A percentile compares a stretch with the other conserved stretches of the same genome.
phyloP scores from a whole-genome alignment of 2,329 filamentous ascomycete species.

The Aspergillus viridinutans region DNA sequence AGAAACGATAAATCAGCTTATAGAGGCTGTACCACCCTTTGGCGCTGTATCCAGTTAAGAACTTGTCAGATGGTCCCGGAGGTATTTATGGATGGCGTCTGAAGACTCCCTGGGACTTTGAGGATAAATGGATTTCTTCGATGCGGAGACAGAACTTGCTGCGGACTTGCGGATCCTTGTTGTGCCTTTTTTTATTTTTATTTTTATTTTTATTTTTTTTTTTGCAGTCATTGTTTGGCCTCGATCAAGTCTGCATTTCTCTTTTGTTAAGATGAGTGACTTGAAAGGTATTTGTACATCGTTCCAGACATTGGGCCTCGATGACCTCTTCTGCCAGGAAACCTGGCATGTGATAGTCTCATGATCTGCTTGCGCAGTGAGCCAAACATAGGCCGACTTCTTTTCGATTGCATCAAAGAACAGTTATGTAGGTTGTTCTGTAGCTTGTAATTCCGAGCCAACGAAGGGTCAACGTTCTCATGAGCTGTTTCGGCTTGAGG shows the following conservation, averaged over 20 bases:
- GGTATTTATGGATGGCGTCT: background rate
- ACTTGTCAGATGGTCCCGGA: background rate
- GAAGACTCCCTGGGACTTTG: background rate
- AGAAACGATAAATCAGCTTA: background rate
- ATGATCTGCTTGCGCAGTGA: background rate
- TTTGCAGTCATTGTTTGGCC: too few relatives aligned
- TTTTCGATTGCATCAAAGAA: background rate
- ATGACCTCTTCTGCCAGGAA: too few relatives aligned
- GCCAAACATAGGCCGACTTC: background rate
- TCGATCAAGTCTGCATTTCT: too few relatives aligned
- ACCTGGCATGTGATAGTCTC: too few relatives aligned
- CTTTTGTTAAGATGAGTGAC: too few relatives aligned
- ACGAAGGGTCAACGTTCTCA: background rate
- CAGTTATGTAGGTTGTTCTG: background rate
- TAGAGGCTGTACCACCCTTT: background rate
- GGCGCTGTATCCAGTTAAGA: background rate
- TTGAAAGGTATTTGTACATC: too few relatives aligned
- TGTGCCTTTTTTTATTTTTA: background rate
- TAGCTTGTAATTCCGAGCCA: background rate
- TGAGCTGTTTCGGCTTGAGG: background rate
- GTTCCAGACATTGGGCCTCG: too few relatives aligned
- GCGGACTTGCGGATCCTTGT: background rate
- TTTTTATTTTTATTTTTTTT: too few relatives aligned
- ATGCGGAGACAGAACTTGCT: background rate
- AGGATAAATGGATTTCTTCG: background rate